Base-by-base conservation (phyloP, 2,329 filamentous ascomycete species). In the Beauveria australis region DNA sequence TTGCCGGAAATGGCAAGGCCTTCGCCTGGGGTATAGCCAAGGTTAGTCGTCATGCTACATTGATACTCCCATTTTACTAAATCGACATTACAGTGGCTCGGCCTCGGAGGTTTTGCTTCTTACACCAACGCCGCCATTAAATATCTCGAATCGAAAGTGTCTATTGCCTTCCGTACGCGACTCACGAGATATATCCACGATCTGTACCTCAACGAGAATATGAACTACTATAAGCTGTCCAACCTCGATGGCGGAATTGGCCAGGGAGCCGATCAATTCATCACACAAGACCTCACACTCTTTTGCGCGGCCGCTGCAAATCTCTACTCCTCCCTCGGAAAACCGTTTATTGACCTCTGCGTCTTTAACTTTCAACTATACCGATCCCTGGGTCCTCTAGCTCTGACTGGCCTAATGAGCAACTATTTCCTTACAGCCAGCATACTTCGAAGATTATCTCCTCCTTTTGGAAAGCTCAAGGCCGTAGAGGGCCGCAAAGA, bases 101-200 rank as follows among this genome's bases (percentile, higher is more conserved):
- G 93, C 3, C 87, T 99, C 41, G 94, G 94, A 47, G 91, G 89
- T 2, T 87, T 97, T 64, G 93, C 92, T 9, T 96, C 93, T 0
- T 99, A 99, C 71, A 97, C 93, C 55, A 99, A 99, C 73, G 92
- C 93, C 59, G 97, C 95, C 89, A 99, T 99, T 80, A 97, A 97
- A 74, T 99, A 90, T 75, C 82, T 99, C 64, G 93, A 99, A 75
- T 93, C 91, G 55, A 99, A 99, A 78, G 92, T 99, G 59, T 96
- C 93, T 7, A 99, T 99, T 66, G 93, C 95, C 40, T 99, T 99
- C 81, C 87, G 94, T 47, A 99, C 94, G 5, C 86, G 94, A 12
- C 81, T 99, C 16, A 99, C 94, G 2, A 82, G 94, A 67, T 99
- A 99, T 72, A 96, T 99, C 59, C 94, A 99, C 74, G 94, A 99